Percentiles rank a stretch among this genome's conserved stretches.
Conservation (phyloP, 805 yeast genomes). For the Yarrowia sp. region DNA sequence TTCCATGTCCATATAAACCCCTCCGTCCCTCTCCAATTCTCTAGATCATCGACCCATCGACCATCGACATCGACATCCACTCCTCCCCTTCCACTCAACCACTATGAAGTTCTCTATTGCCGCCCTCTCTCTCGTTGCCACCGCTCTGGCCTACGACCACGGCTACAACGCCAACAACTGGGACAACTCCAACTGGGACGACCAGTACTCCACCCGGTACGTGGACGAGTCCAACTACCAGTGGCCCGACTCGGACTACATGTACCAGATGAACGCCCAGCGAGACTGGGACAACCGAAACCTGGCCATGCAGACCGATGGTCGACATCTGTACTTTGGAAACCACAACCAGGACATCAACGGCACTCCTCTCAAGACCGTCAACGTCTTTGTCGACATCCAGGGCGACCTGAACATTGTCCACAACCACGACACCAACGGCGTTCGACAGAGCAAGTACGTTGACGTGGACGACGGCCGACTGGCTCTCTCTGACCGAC, state of each 20-base stretch:
- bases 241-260: slow-evolving; percentile 9
- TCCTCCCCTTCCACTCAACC: neutral
- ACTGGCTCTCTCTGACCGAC: slow-evolving; percentile 4
- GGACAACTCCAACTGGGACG: neutral
- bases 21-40: neutral
- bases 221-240: slow-evolving; percentile 10
- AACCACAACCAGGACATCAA: neutral
- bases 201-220: neutral
- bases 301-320: slow-evolving; percentile 14
- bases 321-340: neutral
- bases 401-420: slow-evolving; percentile 1
- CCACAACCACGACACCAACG: neutral
- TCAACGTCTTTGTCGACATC: slow-evolving; percentile 7
- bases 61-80: neutral
- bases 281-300: neutral
- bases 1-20: neutral
- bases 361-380: slow-evolving; percentile 4
- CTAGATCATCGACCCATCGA: neutral
- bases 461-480: neutral
- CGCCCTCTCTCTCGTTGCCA: neutral
- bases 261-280: slow-evolving; percentile 5
- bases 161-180: neutral
- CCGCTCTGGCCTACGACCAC: neutral
- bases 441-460: neutral
- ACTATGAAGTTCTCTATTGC: slow-evolving; percentile 5